Percentiles rank a stretch among this genome's conserved stretches.
phyloP scores from a whole-genome alignment of 1,284 basidiomycete species.

The Blastosporella zonata region DNA sequence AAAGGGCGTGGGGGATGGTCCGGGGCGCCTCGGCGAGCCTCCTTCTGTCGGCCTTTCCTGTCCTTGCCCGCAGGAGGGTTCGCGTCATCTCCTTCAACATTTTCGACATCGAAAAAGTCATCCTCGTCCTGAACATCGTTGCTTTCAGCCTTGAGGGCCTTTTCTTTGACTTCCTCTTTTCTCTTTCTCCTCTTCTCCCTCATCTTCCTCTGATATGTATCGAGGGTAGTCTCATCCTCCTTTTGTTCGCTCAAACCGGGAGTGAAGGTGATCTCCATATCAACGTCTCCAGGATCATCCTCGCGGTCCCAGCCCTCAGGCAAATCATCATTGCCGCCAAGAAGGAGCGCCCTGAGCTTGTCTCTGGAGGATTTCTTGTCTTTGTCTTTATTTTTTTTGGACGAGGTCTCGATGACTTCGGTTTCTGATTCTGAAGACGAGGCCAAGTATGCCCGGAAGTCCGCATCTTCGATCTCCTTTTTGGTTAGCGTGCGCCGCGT shows the following conservation, averaged over 20 bases:
- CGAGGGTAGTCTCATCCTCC: conserved; percentile 79
- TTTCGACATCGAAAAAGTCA: conserved; percentile 71
- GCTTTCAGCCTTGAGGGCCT: conserved; percentile 24
- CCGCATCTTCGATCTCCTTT: conserved; percentile 85
- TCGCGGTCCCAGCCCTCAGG: conserved; percentile 79
- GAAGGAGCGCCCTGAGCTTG: conserved; percentile 67
- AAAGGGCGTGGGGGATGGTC: conserved; percentile 12
- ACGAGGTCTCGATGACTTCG: conserved; percentile 21
- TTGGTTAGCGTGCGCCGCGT: conserved; percentile 77
- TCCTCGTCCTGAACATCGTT: conserved; percentile 37
- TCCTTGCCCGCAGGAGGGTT: conserved; percentile 8
- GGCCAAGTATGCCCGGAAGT: conserved; percentile 85
- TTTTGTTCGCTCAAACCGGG: conserved; percentile 69
- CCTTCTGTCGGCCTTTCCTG: conserved; percentile 16
- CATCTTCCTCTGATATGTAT: conserved; percentile 82
- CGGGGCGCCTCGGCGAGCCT: conserved; percentile 11
- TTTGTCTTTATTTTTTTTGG: conserved; percentile 27
- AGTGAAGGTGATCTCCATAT: conserved; percentile 93
- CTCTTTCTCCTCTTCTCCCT: conserved; percentile 80
- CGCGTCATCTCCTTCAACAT: conserved; percentile 28
- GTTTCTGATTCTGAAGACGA: conserved; percentile 63
- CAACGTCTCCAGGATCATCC: conserved; percentile 50
- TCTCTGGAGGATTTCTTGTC: conserved; percentile 54
- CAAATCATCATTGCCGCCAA: conserved; percentile 62
- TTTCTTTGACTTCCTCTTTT: conserved; percentile 63